phyloP scores from a whole-genome alignment of 139 green algal species.

The Parachlorella kessleri region DNA sequence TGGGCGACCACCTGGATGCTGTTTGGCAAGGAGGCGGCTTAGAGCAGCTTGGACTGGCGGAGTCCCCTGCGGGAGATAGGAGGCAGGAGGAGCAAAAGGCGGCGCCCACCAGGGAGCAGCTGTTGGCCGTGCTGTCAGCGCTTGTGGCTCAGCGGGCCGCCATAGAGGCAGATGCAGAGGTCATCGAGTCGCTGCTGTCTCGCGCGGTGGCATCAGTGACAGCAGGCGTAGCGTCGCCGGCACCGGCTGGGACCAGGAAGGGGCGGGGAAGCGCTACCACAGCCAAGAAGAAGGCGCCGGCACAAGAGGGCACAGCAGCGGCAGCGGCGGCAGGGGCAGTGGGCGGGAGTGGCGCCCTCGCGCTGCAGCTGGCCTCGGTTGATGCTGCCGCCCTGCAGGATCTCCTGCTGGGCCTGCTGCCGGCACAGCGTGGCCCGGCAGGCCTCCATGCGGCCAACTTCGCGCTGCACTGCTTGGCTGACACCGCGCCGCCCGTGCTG shows the following conservation, averaged over 20 bases:
- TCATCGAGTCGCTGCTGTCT: not conserved
- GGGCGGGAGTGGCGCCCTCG: not conserved
- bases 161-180: slow-evolving; percentile 4
- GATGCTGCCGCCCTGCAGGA: slow-evolving; percentile 2
- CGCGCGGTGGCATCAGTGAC: not conserved
- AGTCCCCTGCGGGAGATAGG: not conserved
- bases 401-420: slow-evolving; percentile 3
- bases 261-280: not conserved
- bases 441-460: not conserved
- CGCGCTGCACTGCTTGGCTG: not conserved
- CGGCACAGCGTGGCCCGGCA: not conserved
- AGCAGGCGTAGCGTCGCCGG: not conserved
- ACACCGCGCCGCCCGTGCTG: not conserved
- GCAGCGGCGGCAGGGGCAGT: not conserved
- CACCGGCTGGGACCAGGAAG: slow-evolving; percentile 8
- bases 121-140: not conserved
- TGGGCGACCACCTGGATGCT: not conserved
- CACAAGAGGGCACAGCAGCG: not conserved
- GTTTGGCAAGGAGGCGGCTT: not conserved
- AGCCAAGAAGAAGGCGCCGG: no score
- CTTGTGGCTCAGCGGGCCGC: not conserved
- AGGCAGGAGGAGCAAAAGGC: no score
- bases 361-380: not conserved
- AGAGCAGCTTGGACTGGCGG: not conserved
- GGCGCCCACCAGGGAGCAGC: no score